phyloP scores from a whole-genome alignment of 208 protist genomes.

The Polymyxa betae region DNA sequence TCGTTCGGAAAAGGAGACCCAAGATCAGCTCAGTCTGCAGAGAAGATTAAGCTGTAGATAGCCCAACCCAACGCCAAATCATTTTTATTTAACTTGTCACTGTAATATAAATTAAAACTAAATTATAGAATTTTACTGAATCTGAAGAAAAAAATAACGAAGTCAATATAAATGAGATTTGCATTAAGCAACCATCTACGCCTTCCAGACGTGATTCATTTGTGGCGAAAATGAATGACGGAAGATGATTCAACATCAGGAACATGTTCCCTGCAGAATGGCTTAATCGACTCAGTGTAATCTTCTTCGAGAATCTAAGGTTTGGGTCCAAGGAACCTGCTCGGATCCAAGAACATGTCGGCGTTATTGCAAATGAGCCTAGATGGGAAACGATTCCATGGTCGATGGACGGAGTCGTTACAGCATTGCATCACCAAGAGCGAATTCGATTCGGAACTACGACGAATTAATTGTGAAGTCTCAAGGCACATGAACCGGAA shows the following conservation, averaged over 20 bases:
- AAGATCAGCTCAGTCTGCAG: not conserved
- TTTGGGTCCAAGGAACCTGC: too few species aligned
- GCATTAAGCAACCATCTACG: too few species aligned
- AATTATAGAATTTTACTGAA: not conserved
- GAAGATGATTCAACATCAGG: too few species aligned
- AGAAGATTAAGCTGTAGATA: not conserved
- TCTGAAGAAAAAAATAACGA: too few species aligned
- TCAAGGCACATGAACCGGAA: not conserved
- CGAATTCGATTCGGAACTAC: slow-evolving; percentile 44
- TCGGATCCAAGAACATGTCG: slow-evolving; percentile 46
- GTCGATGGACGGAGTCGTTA: not conserved
- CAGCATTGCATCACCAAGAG: slow-evolving; percentile 10
- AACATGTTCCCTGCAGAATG: too few species aligned
- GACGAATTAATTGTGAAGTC: slow-evolving; percentile 20
- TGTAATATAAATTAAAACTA: not conserved
- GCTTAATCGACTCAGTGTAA: too few species aligned
- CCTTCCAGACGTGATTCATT: too few species aligned
- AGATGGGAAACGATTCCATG: slow-evolving; percentile 34
- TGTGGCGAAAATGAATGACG: too few species aligned
- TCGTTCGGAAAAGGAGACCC: not conserved
- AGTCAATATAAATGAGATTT: too few species aligned
- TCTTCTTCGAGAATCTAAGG: too few species aligned
- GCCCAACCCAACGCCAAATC: not conserved
- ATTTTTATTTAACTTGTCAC: not conserved
- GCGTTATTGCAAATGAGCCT: slow-evolving; percentile 14